Evolutionary conservation across 2,329 filamentous ascomycete genomes (phyloP).

Genomic region (Geosmithia morbida): DNA sequence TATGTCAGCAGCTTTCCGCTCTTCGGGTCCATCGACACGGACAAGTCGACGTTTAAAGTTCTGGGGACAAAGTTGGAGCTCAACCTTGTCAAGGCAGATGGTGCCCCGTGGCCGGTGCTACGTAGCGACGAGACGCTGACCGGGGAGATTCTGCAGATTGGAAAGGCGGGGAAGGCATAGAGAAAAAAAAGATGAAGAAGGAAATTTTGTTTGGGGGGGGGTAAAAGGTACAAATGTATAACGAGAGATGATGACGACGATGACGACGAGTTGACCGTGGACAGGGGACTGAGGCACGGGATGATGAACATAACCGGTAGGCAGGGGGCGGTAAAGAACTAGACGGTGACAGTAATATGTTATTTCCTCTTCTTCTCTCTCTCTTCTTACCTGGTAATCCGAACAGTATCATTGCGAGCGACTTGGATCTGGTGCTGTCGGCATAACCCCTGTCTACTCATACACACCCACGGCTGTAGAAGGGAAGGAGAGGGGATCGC

Average conservation of each 20-base stretch:
- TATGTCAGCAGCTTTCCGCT: slow-evolving; percentile 63
- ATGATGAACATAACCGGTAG: neutral
- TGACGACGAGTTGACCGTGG: neutral
- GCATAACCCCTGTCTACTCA: no score
- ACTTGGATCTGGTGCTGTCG: no score
- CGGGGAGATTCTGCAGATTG: slow-evolving; percentile 78
- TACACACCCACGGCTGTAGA: neutral
- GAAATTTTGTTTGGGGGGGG: neutral
- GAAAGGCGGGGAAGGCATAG: slow-evolving; percentile 42
- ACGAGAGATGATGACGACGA: neutral
- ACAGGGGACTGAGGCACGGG: neutral
- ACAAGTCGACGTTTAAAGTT: slow-evolving; percentile 64
- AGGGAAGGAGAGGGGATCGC: no score
- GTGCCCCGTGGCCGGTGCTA: slow-evolving; percentile 71
- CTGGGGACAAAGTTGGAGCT: slow-evolving; percentile 84
- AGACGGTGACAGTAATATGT: neutral
- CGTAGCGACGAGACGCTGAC: slow-evolving; percentile 57
- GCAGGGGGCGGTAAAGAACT: neutral
- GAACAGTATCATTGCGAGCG: no score
- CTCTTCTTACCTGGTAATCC: no score
- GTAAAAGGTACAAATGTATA: neutral
- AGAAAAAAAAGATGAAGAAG: neutral
- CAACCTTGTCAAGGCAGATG: slow-evolving; percentile 56
- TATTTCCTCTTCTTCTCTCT: no score
- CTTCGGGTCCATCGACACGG: slow-evolving; percentile 62